A percentile compares a stretch with the other conserved stretches of the same genome.
Evolutionary conservation across 805 yeast species (phyloP).

Genomic region (Grigorovia transvaalensis): DNA sequence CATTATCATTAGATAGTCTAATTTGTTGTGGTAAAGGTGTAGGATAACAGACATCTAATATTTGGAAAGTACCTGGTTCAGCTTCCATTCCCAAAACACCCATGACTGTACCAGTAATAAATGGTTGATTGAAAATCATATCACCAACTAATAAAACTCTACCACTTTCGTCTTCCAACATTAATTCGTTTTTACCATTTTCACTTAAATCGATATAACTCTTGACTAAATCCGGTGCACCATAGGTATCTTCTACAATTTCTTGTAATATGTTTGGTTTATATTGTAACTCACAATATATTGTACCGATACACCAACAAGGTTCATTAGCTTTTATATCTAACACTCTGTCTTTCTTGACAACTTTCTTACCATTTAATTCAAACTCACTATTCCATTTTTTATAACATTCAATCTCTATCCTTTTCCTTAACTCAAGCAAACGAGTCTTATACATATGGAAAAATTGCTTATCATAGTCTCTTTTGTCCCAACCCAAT

Average conservation of each 20-base stretch:
- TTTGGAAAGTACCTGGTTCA: slow-evolving; percentile 72
- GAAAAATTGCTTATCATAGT: slow-evolving; percentile 49
- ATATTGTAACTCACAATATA: slow-evolving; percentile 70
- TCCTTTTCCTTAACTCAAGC: slow-evolving; percentile 36
- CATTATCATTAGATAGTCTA: neutral
- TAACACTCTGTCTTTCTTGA: slow-evolving; percentile 35
- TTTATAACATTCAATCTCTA: slow-evolving; percentile 35
- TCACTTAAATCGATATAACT: slow-evolving; percentile 45
- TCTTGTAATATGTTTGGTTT: slow-evolving; percentile 82
- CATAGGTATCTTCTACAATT: slow-evolving; percentile 45
- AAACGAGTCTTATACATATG: slow-evolving; percentile 46
- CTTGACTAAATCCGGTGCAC: slow-evolving; percentile 32
- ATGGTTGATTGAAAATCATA: slow-evolving; percentile 40
- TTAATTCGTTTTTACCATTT: slow-evolving; percentile 39
- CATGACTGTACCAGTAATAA: slow-evolving; percentile 84
- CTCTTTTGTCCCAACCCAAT: slow-evolving; percentile 28
- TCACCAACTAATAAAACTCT: slow-evolving; percentile 63
- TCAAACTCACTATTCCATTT: slow-evolving; percentile 47
- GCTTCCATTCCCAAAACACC: slow-evolving; percentile 83
- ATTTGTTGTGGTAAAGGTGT: slow-evolving; percentile 30
- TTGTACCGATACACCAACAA: slow-evolving; percentile 80
- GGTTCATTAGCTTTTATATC: slow-evolving; percentile 34
- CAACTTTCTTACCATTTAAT: slow-evolving; percentile 30
- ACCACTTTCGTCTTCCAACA: slow-evolving; percentile 91
- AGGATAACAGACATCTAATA: slow-evolving; percentile 72